Evolutionary conservation across 2,329 filamentous ascomycete genomes (phyloP).

Genomic region (Cordyceps javanica): DNA sequence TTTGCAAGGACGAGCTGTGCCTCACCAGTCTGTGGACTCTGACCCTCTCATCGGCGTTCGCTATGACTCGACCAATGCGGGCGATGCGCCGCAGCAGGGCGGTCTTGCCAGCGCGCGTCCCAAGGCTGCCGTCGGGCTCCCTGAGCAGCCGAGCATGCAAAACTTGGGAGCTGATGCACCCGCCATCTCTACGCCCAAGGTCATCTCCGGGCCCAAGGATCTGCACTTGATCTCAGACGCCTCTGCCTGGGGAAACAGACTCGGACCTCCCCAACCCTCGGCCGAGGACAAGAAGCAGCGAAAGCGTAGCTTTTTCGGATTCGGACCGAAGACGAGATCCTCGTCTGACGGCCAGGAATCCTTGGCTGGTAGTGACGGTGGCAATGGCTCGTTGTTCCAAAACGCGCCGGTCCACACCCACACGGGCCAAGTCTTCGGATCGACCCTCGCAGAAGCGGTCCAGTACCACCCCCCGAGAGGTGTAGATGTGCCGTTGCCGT

Average conservation of each 20-base stretch:
- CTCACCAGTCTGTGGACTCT: conserved; percentile 30
- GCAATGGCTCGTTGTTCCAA: conserved; percentile 32
- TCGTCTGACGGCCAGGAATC: conserved; percentile 55
- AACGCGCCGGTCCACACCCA: conserved; percentile 46
- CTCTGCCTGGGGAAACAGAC: conserved; percentile 79
- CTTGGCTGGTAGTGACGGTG: conserved; percentile 42
- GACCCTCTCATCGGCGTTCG: conserved; percentile 51
- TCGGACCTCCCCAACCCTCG: conserved; percentile 42
- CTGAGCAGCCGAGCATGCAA: conserved; percentile 29
- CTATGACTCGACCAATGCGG: conserved; percentile 50
- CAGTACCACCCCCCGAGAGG: conserved; percentile 69
- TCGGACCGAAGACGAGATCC: conserved; percentile 53
- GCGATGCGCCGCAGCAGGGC: conserved; percentile 41
- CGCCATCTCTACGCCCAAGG: conserved; percentile 30
- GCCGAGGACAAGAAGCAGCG: conserved; percentile 71
- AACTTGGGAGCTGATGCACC: conserved; percentile 27
- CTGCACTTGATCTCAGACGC: conserved; percentile 76
- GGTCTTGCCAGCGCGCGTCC: conserved; percentile 32
- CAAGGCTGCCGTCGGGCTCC: conserved; percentile 29
- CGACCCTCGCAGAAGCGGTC: conserved; percentile 78
- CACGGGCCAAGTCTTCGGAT: conserved; percentile 73
- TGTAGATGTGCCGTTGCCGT: conserved; percentile 70
- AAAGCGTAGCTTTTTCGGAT: conserved; percentile 73
- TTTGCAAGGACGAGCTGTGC: conserved; percentile 26
- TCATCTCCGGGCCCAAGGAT: conserved; percentile 82